phyloP scores from a whole-genome alignment of 2,329 filamentous ascomycete species.

The Albophoma yamanashiensis region DNA sequence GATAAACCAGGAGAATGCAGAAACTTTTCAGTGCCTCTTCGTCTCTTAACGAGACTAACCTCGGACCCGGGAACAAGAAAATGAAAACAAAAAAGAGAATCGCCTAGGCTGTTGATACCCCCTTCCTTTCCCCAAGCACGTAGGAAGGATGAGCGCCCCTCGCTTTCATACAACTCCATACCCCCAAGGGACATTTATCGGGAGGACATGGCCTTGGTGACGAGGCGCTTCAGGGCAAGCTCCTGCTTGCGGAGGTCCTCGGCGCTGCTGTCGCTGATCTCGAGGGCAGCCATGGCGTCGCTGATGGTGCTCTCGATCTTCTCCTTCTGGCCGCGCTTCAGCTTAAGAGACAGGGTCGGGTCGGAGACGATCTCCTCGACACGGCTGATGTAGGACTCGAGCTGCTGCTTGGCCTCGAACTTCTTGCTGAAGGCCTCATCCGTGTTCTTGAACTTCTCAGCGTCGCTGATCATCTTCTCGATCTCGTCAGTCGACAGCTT shows the following conservation, averaged over 20 bases:
- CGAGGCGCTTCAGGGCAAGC: constrained; percentile 90
- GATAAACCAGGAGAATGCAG: constrained; percentile 18
- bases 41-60: constrained; percentile 21
- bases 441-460: constrained; percentile 96
- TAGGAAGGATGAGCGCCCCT: background rate
- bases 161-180: background rate
- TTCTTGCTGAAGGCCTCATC: constrained; percentile 99
- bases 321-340: constrained; percentile 99
- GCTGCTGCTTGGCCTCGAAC: constrained; percentile 97
- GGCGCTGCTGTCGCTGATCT: constrained; percentile 81
- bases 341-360: constrained; percentile 88
- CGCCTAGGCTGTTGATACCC: constrained; percentile 4
- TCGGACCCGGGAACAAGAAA: constrained; percentile 15
- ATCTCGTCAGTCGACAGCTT: constrained; percentile 94
- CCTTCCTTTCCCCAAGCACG: background rate
- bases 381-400: constrained; percentile 96
- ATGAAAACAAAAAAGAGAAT: constrained; percentile 14
- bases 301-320: constrained; percentile 97
- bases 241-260: constrained; percentile 99
- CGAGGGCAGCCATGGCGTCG: constrained; percentile 95
- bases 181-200: constrained; percentile 45
- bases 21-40: constrained; percentile 24
- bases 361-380: constrained; percentile 99
- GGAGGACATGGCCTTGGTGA: constrained; percentile 96
- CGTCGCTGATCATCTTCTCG: constrained; percentile 94